phyloP scores from a whole-genome alignment of 2,329 filamentous ascomycete genomes.

The Cladosporium austrohemisphaericum region DNA sequence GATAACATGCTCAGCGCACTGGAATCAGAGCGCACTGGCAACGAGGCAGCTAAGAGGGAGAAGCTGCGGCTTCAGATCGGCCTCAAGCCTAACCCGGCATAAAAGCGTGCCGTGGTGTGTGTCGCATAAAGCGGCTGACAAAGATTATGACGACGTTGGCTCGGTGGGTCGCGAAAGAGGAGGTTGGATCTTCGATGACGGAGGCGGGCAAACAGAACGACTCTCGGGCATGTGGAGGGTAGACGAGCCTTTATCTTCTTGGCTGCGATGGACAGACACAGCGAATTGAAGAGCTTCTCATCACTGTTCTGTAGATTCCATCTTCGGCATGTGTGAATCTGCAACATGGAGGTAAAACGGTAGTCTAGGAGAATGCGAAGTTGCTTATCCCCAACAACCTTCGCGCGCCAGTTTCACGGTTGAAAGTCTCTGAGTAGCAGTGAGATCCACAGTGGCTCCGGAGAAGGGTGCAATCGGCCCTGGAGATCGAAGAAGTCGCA shows the following conservation, averaged over 20 bases:
- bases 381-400: constrained; percentile 2
- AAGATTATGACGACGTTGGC: neutral
- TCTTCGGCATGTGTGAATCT: too few species aligned
- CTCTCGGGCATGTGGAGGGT: neutral
- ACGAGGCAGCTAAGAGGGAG: constrained; percentile 29
- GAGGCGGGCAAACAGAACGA: constrained; percentile 10
- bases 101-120: neutral
- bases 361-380: constrained; percentile 1
- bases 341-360: too few species aligned
- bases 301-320: too few species aligned
- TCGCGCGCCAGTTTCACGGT: too few species aligned
- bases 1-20: constrained; percentile 30
- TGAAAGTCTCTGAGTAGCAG: too few species aligned
- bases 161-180: too few species aligned
- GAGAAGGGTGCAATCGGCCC: too few species aligned
- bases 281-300: too few species aligned
- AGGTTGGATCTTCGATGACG: too few species aligned
- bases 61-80: constrained; percentile 31
- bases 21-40: constrained; percentile 30
- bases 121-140: too few species aligned
- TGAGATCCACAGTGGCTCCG: too few species aligned
- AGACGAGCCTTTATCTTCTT: constrained; percentile 3
- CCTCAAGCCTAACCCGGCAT: constrained; percentile 31
- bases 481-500: too few species aligned
- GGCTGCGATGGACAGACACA: neutral